Conservation (phyloP, 2,329 filamentous ascomycete genomes). For the Aspergillus cejpii region DNA sequence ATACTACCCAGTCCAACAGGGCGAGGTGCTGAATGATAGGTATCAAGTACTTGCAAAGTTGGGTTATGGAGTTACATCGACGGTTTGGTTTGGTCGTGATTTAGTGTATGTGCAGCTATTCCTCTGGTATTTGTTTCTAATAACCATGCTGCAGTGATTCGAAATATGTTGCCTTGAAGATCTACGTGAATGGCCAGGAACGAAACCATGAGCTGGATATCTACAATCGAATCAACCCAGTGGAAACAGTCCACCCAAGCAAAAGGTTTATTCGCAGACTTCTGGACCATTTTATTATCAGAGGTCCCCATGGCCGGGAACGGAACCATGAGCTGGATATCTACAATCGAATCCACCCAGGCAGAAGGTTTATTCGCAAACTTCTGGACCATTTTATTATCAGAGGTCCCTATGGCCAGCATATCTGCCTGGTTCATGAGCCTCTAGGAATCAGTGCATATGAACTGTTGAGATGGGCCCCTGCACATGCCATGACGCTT, state of each 20-base stretch:
- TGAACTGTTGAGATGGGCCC: no score
- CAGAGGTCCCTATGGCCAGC: constrained; percentile 1
- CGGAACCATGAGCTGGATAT: constrained; percentile 14
- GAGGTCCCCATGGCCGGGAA: constrained; percentile 1
- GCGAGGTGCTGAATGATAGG: constrained; percentile 16
- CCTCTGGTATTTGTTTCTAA: not conserved
- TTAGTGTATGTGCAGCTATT: constrained; percentile 6
- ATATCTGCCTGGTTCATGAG: constrained; percentile 2
- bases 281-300: not conserved
- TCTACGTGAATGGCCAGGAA: constrained; percentile 11
- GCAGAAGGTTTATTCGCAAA: constrained; percentile 3
- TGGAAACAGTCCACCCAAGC: constrained; percentile 16
- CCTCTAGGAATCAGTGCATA: not conserved
- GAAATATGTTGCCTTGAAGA: constrained; percentile 15
- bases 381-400: not conserved
- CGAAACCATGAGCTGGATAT: constrained; percentile 14
- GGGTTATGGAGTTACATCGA: constrained; percentile 24
- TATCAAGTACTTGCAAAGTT: constrained; percentile 24
- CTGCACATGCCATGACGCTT: not conserved
- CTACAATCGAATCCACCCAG: constrained; percentile 17
- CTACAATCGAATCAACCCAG: constrained; percentile 17
- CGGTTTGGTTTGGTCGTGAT: constrained; percentile 21
- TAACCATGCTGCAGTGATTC: constrained; percentile 1
- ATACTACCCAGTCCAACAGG: constrained; percentile 17
- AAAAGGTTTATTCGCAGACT: constrained; percentile 1